Conservation (phyloP, 2,329 filamentous ascomycete genomes). For the Cucurbitaria berberidis region DNA sequence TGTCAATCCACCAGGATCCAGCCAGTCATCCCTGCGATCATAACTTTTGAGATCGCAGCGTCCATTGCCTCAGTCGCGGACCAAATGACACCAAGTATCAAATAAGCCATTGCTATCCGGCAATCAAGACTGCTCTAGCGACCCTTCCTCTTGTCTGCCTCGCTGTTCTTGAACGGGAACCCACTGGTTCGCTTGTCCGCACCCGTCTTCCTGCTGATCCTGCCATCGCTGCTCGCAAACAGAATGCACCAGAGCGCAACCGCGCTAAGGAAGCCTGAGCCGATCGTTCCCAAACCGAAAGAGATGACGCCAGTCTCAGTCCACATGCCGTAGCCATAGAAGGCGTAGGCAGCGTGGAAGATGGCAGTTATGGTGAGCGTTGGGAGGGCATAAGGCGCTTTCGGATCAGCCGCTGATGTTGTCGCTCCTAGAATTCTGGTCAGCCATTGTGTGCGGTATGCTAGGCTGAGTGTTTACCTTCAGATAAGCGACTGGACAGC, state of each 20-base stretch:
- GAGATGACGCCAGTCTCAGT: constrained; percentile 61
- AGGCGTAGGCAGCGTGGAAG: constrained; percentile 66
- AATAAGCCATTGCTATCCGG: background rate
- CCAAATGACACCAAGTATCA: background rate
- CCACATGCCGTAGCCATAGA: constrained; percentile 70
- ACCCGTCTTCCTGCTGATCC: constrained; percentile 67
- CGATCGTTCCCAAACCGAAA: constrained; percentile 66
- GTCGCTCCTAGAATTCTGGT: constrained; percentile 33
- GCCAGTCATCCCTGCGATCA: background rate
- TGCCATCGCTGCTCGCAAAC: constrained; percentile 63
- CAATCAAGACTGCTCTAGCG: constrained; percentile 20
- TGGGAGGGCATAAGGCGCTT: constrained; percentile 62
- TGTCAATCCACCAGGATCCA: background rate
- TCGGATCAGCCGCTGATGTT: constrained; percentile 45
- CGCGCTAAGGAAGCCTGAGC: constrained; percentile 63
- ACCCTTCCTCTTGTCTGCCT: constrained; percentile 60
- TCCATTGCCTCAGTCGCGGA: background rate
- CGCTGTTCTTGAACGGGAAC: constrained; percentile 68
- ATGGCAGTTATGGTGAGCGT: constrained; percentile 69
- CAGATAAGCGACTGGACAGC: constrained; percentile 58
- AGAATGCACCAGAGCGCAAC: constrained; percentile 70
- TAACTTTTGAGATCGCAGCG: background rate
- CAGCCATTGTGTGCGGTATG: background rate
- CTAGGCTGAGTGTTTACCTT: constrained; percentile 27
- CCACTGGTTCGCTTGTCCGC: constrained; percentile 70